Conservation (phyloP, 768 basidiomycete species). For the Steccherinum ochraceum region DNA sequence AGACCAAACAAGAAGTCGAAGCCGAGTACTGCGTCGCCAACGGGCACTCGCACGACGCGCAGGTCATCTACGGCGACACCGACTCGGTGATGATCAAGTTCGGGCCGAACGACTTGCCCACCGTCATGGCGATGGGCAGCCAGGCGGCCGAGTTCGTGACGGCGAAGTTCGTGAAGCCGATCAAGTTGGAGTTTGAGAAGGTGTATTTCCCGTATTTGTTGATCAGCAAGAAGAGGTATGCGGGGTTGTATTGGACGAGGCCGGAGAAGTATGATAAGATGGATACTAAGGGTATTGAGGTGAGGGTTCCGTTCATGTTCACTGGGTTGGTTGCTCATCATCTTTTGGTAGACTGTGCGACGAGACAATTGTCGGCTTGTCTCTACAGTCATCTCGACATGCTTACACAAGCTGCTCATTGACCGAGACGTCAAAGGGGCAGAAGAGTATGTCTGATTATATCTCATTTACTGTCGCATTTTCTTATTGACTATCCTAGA, state of each 20-base stretch:
- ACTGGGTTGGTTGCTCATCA: neutral
- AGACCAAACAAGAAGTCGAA: slow-evolving; percentile 94
- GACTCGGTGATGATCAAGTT: slow-evolving; percentile 99
- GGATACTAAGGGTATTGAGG: slow-evolving; percentile 99
- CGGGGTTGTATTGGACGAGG: slow-evolving; percentile 96
- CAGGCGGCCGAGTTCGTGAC: slow-evolving; percentile 94
- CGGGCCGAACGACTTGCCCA: slow-evolving; percentile 78
- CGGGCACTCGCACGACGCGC: slow-evolving; percentile 80
- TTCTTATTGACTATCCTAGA: slow-evolving; percentile 30
- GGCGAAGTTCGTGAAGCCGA: slow-evolving; percentile 85
- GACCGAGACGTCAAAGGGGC: slow-evolving; percentile 92
- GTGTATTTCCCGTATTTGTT: slow-evolving; percentile 98
- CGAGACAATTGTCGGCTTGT: slow-evolving; percentile 98
- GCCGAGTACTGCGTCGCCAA: slow-evolving; percentile 80
- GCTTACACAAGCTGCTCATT: slow-evolving; percentile 95
- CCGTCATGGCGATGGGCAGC: slow-evolving; percentile 90
- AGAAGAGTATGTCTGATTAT: slow-evolving; percentile 60
- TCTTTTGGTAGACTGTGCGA: slow-evolving; percentile 78
- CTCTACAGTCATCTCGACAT: slow-evolving; percentile 96
- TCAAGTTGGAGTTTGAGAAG: slow-evolving; percentile 99
- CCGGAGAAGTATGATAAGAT: slow-evolving; percentile 97
- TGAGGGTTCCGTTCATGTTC: slow-evolving; percentile 25
- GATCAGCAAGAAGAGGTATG: slow-evolving; percentile 98
- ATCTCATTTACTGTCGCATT: neutral
- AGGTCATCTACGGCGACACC: slow-evolving; percentile 97